Evolutionary conservation across 2,329 filamentous ascomycete genomes (phyloP).

Genomic region (Lasiodiplodia theobromae): DNA sequence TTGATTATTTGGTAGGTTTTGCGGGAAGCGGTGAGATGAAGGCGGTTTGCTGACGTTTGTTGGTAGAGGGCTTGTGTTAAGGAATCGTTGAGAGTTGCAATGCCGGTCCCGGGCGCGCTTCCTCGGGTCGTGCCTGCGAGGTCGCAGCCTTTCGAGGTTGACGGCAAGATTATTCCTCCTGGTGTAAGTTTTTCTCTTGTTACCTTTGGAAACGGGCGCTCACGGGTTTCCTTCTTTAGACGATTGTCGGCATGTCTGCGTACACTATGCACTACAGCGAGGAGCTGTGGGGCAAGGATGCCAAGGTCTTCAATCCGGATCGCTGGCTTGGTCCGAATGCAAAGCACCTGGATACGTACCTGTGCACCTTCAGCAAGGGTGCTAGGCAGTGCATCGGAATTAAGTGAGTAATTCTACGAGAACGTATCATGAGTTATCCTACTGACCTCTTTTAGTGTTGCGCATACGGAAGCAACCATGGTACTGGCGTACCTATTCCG

Average conservation of each 20-base stretch:
- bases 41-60: background rate
- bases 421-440: no score
- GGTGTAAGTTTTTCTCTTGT: no score
- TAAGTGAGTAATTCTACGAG: background rate
- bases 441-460: background rate
- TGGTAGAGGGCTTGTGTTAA: conserved; percentile 1
- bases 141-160: background rate
- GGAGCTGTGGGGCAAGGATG: background rate
- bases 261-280: conserved; percentile 8
- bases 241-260: background rate
- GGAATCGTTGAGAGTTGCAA: background rate
- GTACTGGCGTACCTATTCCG: background rate
- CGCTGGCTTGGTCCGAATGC: conserved; percentile 3
- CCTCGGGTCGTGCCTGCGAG: background rate
- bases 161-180: background rate
- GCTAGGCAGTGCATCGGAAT: background rate
- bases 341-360: background rate
- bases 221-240: no score
- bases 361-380: conserved; percentile 11
- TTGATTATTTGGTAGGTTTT: background rate
- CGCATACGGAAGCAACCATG: background rate
- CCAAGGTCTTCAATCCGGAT: background rate
- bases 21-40: no score
- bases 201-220: no score
- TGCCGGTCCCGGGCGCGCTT: background rate